Evolutionary conservation across 371 early-diverging fungal genomes (phyloP), one percentile per base, ranked within the genome.

Genomic region (Mucor ambiguus): DNA sequence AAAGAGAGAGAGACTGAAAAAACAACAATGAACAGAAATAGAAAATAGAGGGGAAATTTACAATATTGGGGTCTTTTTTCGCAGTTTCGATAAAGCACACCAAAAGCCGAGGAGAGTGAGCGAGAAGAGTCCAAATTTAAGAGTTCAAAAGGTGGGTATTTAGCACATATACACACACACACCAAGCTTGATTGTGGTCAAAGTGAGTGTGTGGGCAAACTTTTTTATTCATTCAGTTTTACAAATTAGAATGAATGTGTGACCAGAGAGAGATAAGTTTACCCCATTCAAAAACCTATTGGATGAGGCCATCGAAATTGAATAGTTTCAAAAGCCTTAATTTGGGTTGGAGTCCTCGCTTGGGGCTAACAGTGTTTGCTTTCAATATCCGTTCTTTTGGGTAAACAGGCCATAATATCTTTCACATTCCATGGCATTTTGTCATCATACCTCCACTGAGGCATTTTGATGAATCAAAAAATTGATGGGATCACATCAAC

Each of bases 241-340:
- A 44, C 24, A 38, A 33, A n/a, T 41, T n/a, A 57, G 57, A 32
- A 26, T 24, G 3, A 4, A n/a, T 56, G 49, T 49, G 56, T 56
- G 56, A 56, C 56, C 55, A 35, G 12, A 41, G 16, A 35, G 55
- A 56, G 56, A 56, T 52, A 52, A 28, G 52, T 58, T 58, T 58
- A 28, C 64, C 64, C 64, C 64, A 64, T 46, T 64, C 57, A 44
- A 41, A 63, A 63, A 57, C 30, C 46, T 12, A 64, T 64, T 64
- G 64, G 64, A 58, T 58, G 58, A 57, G 55, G 35, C 52, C 52
- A 52, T 52, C 52, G 10, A 46, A 52, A 52, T 24, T 52, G 14
- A 52, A 52, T 28, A 52, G 52, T 52, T 52, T 52, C 52, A 52
- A 52, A 26, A 28, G 28, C 28, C 52, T 12, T 16, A 16, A 28